Percentiles rank a stretch among this genome's conserved stretches.
Evolutionary conservation across 2,329 filamentous ascomycete genomes (phyloP).

Genomic region (Botrytis squamosa): DNA sequence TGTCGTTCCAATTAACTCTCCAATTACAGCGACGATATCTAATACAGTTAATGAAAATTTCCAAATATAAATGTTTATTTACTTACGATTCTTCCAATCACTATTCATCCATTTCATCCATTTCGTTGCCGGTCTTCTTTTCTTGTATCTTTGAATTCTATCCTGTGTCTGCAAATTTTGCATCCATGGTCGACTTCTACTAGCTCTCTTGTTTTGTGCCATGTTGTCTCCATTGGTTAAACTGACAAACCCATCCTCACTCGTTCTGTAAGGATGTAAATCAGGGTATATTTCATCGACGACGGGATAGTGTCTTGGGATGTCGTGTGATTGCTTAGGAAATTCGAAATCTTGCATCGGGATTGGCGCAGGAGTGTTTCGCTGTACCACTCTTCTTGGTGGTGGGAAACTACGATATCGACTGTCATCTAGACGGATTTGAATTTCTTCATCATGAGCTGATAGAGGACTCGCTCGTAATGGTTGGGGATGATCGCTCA

Average conservation of each 20-base stretch:
- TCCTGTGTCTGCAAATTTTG: conserved; percentile 13
- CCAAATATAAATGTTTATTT: not conserved
- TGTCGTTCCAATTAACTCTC: conserved; percentile 40
- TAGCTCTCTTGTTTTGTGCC: not conserved
- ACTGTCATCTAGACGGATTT: not conserved
- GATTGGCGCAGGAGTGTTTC: not conserved
- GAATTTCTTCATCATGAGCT: not conserved
- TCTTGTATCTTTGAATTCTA: not conserved
- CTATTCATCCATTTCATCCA: conserved; percentile 23
- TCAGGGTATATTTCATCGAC: not conserved
- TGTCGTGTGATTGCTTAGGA: not conserved
- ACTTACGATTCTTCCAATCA: conserved; percentile 29
- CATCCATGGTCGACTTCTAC: conserved; percentile 14
- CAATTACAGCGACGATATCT: conserved; percentile 36
- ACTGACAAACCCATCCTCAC: not conserved
- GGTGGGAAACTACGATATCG: not conserved
- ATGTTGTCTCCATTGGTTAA: not conserved
- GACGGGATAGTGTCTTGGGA: not conserved
- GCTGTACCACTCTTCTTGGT: not conserved
- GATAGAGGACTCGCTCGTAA: not conserved
- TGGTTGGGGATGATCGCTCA: not conserved
- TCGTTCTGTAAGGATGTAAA: conserved; percentile 1
- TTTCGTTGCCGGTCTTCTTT: not conserved
- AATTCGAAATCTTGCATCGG: conserved; percentile 1
- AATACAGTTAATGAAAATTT: not conserved